These are phyloP conservation scores for Wickerhamomyces strasburgensis DNA, from an alignment of 805 yeast species.

Conservation along the genomic window DNA sequence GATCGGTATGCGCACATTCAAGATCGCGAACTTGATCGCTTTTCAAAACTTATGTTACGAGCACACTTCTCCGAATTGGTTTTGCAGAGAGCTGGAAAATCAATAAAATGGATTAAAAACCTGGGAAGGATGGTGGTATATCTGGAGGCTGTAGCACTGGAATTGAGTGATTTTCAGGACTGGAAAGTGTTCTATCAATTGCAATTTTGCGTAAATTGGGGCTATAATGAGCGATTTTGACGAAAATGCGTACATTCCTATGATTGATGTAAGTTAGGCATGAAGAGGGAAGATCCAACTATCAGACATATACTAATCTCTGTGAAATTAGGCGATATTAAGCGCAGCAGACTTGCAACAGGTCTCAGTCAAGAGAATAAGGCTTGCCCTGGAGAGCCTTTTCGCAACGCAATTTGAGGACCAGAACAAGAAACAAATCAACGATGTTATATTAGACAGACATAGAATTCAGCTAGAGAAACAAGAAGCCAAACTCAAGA, in stretches of 20 bases:
- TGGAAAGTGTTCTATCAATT: too few relatives aligned
- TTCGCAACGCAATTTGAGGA: slow-evolving; percentile 50
- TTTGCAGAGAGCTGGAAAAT: too few relatives aligned
- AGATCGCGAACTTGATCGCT: too few relatives aligned
- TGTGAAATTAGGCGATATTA: slow-evolving; percentile 71
- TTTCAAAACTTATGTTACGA: too few relatives aligned
- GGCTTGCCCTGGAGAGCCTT: slow-evolving; percentile 68
- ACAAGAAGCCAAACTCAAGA: slow-evolving; percentile 19
- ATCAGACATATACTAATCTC: too few relatives aligned
- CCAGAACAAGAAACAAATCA: slow-evolving; percentile 49
- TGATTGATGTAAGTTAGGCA: slow-evolving; percentile 54
- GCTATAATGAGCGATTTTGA: slow-evolving; percentile 14
- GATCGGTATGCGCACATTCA: neutral
- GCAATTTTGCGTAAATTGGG: neutral
- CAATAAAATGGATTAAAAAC: too few relatives aligned
- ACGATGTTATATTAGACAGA: slow-evolving; percentile 54
- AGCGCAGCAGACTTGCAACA: slow-evolving; percentile 64
- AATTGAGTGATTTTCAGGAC: too few relatives aligned
- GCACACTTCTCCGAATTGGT: too few relatives aligned
- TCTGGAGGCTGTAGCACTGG: too few relatives aligned
- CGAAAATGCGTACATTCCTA: slow-evolving; percentile 40
- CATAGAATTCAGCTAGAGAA: slow-evolving; percentile 36
- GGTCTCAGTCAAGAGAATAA: slow-evolving; percentile 64
- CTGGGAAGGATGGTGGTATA: too few relatives aligned
- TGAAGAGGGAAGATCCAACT: too few relatives aligned